Conservation (phyloP, 306 rosid genomes). For the Ormosia semicastrata region DNA sequence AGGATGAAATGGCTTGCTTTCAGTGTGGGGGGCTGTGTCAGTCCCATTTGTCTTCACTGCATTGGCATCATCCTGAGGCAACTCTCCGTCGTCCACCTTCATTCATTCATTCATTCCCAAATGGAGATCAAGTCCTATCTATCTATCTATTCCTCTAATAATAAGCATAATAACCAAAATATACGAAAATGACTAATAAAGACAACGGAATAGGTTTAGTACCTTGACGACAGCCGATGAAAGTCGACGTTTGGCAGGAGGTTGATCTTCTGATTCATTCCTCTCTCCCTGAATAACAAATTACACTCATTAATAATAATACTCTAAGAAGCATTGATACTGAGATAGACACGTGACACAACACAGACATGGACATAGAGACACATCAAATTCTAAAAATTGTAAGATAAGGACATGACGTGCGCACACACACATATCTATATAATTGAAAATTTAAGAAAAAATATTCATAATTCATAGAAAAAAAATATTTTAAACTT, state of each 20-base stretch:
- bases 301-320: background rate
- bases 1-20: slow-evolving; percentile 31
- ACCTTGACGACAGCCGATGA: slow-evolving; percentile 97
- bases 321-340: no score
- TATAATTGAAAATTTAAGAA: no score
- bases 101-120: slow-evolving; percentile 8
- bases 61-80: slow-evolving; percentile 31
- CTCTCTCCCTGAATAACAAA: slow-evolving; percentile 53
- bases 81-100: slow-evolving; percentile 65
- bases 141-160: background rate
- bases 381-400: no score
- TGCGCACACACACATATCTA: no score
- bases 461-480: no score
- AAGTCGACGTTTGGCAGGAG: slow-evolving; percentile 72
- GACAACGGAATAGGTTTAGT: background rate
- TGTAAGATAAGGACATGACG: no score
- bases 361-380: no score
- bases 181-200: no score
- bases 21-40: background rate
- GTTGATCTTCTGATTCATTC: slow-evolving; percentile 69
- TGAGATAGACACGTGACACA: no score
- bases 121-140: background rate
- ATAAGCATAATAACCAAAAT: background rate
- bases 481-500: no score
- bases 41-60: slow-evolving; percentile 31